Evolutionary conservation across 139 green algal species (phyloP).

Genomic region (Pleodorina starrii): DNA sequence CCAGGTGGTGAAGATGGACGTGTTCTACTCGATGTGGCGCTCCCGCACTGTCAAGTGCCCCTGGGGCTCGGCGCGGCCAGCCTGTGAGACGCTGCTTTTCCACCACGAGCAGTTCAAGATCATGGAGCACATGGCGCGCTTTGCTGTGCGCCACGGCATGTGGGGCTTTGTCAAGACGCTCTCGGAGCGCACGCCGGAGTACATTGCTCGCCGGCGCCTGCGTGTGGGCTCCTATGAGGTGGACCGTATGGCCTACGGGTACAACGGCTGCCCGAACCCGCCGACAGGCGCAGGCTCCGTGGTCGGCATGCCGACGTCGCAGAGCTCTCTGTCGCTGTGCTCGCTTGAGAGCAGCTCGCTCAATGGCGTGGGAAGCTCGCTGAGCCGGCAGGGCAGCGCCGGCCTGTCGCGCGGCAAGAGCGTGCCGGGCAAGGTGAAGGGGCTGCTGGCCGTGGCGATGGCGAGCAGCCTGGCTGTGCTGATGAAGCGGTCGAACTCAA

Average conservation of each 20-base stretch:
- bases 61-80: constrained; percentile 69
- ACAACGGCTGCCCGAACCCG: constrained; percentile 41
- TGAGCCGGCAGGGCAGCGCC: constrained; percentile 2
- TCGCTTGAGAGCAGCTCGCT: constrained; percentile 35
- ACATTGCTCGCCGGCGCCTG: constrained; percentile 73
- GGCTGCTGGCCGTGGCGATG: constrained; percentile 60
- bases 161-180: constrained; percentile 90
- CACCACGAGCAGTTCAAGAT: constrained; percentile 95
- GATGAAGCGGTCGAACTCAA: constrained; percentile 42
- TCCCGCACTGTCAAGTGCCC: constrained; percentile 79
- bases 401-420: neutral
- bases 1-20: constrained; percentile 68
- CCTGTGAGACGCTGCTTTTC: constrained; percentile 87
- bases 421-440: constrained; percentile 11
- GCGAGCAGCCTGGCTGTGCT: constrained; percentile 60
- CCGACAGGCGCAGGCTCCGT: neutral
- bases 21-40: constrained; percentile 78
- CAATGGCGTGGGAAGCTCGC: neutral
- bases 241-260: constrained; percentile 52
- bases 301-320: neutral
- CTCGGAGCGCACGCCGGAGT: constrained; percentile 69
- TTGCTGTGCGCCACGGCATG: constrained; percentile 86
- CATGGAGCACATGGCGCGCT: constrained; percentile 81
- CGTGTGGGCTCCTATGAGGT: constrained; percentile 18
- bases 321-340: constrained; percentile 27